These are phyloP conservation scores for Talaromyces proteolyticus DNA, from an alignment of 495 filamentous ascomycete genomes.

Conservation along the genomic window DNA sequence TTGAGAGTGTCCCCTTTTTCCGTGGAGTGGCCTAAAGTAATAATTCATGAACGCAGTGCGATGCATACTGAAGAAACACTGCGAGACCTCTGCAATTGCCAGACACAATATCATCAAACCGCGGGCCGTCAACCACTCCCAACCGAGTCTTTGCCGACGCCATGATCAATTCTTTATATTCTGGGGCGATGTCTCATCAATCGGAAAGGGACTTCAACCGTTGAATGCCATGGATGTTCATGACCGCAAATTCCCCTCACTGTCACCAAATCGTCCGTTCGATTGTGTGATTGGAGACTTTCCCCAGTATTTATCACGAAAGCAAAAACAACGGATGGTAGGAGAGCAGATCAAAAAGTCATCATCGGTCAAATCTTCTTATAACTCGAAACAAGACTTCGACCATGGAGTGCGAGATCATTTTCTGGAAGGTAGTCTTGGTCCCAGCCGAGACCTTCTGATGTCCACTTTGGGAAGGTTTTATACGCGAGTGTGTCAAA, in stretches of 20 bases:
- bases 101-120: slow-evolving; percentile 11
- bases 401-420: neutral
- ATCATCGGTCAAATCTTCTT: slow-evolving; percentile 8
- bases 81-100: slow-evolving; percentile 13
- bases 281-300: slow-evolving; percentile 1
- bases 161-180: slow-evolving; percentile 13
- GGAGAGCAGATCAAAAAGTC: slow-evolving; percentile 15
- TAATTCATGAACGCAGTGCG: too few species aligned
- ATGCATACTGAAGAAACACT: slow-evolving; percentile 3
- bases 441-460: too few species aligned
- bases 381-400: neutral
- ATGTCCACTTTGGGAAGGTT: too few species aligned
- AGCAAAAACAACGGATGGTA: slow-evolving; percentile 9
- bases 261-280: neutral
- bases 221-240: slow-evolving; percentile 13
- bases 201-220: slow-evolving; percentile 8
- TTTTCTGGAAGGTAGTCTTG: neutral
- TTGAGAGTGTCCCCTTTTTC: too few species aligned
- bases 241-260: slow-evolving; percentile 17
- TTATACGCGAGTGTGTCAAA: too few species aligned
- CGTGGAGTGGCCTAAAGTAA: too few species aligned
- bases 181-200: neutral
- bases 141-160: slow-evolving; percentile 12
- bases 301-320: slow-evolving; percentile 13
- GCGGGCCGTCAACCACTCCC: slow-evolving; percentile 4